These are phyloP conservation scores for Neoboletus magnificus DNA, from an alignment of 768 basidiomycete genomes.

Conservation along the genomic window DNA sequence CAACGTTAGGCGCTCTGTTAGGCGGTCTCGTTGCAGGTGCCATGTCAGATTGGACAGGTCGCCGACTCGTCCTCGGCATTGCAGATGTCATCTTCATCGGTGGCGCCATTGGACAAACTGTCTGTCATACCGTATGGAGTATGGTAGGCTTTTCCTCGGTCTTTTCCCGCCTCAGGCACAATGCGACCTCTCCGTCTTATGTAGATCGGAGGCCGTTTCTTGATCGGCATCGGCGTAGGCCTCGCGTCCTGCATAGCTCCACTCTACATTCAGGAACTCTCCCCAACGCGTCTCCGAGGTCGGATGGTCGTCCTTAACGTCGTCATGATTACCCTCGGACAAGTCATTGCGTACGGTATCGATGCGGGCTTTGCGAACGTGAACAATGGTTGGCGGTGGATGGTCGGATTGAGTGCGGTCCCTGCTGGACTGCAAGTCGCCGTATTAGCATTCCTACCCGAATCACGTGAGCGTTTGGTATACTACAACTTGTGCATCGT, in stretches of 20 bases:
- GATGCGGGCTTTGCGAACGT: constrained; percentile 62
- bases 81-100: constrained; percentile 73
- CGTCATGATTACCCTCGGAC: constrained; percentile 77
- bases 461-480: constrained; percentile 57
- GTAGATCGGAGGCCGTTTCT: constrained; percentile 67
- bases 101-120: constrained; percentile 70
- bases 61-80: constrained; percentile 59
- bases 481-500: background rate
- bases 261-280: constrained; percentile 80
- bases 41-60: constrained; percentile 68
- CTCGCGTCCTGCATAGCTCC: constrained; percentile 76
- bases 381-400: constrained; percentile 73
- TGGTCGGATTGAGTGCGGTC: constrained; percentile 74
- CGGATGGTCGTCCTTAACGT: constrained; percentile 81
- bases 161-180: background rate
- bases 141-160: constrained; percentile 46
- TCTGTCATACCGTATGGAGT: constrained; percentile 63
- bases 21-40: constrained; percentile 71
- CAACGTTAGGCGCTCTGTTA: constrained; percentile 72
- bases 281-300: constrained; percentile 69
- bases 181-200: background rate
- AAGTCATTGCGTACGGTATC: constrained; percentile 75
- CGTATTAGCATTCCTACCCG: constrained; percentile 65
- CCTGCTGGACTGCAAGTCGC: constrained; percentile 64
- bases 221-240: constrained; percentile 73